Percentiles rank a stretch among this genome's conserved stretches.
phyloP scores from a whole-genome alignment of 352 stramenopile genomes.

The Blastocystis sp. region DNA sequence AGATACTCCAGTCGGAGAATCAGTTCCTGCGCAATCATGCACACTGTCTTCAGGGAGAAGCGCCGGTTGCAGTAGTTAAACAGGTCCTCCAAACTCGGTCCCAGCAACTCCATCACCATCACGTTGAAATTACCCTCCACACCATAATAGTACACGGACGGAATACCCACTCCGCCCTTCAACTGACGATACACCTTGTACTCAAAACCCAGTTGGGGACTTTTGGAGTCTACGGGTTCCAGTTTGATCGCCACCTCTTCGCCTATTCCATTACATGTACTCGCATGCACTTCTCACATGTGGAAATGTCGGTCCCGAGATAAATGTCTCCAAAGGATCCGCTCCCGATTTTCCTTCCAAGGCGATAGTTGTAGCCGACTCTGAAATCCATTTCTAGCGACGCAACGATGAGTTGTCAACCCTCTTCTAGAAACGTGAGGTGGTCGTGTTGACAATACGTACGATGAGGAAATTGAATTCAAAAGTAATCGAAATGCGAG shows the following conservation, averaged over 20 bases:
- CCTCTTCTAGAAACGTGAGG: no score
- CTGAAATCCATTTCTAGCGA: slow-evolving; percentile 78
- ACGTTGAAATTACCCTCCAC: slow-evolving; percentile 93
- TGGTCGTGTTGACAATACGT: no score
- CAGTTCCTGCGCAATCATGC: slow-evolving; percentile 82
- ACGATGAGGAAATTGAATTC: no score
- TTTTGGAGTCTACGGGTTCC: slow-evolving; percentile 77
- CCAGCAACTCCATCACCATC: slow-evolving; percentile 97
- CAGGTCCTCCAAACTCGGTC: slow-evolving; percentile 83
- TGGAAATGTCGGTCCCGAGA: slow-evolving; percentile 84
- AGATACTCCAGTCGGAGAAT: slow-evolving; percentile 80
- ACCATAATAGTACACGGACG: slow-evolving; percentile 94
- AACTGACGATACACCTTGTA: slow-evolving; percentile 99
- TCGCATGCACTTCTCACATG: not conserved
- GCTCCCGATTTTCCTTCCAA: slow-evolving; percentile 94
- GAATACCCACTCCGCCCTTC: slow-evolving; percentile 90
- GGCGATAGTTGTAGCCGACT: slow-evolving; percentile 97
- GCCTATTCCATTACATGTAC: slow-evolving; percentile 23
- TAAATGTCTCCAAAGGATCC: slow-evolving; percentile 99
- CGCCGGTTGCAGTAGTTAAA: slow-evolving; percentile 82
- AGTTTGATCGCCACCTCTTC: slow-evolving; percentile 97
- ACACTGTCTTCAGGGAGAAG: slow-evolving; percentile 80
- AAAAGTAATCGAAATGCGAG: not conserved
- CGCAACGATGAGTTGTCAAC: no score
- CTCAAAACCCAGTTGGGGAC: slow-evolving; percentile 96